A percentile compares a stretch with the other conserved stretches of the same genome.
Evolutionary conservation across 352 stramenopile genomes (phyloP).

Genomic region (Phytophthora agathidicida): DNA sequence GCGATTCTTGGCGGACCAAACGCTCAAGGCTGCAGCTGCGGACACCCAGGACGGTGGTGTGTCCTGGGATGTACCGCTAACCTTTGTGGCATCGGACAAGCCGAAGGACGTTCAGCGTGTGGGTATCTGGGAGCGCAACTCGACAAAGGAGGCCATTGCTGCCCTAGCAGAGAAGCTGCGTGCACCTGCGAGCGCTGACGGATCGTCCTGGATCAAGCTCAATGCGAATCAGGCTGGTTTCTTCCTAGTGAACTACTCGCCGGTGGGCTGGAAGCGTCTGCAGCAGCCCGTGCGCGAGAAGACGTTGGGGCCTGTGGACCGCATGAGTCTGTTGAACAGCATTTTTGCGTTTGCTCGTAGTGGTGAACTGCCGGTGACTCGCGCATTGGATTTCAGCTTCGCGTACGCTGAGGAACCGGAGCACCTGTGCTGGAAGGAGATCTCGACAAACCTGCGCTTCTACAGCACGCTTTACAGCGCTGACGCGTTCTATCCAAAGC

Average conservation of each 20-base stretch:
- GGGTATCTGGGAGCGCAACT: constrained; percentile 61
- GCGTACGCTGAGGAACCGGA: constrained; percentile 69
- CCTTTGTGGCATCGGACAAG: constrained; percentile 57
- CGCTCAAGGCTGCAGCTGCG: constrained; percentile 43
- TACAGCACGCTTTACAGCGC: constrained; percentile 68
- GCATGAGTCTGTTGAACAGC: constrained; percentile 94
- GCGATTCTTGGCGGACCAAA: constrained; percentile 94
- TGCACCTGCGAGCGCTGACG: constrained; percentile 1
- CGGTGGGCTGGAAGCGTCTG: constrained; percentile 86
- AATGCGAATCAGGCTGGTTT: constrained; percentile 96
- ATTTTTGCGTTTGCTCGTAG: constrained; percentile 91
- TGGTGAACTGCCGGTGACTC: constrained; percentile 54
- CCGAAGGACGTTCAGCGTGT: constrained; percentile 56
- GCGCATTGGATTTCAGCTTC: constrained; percentile 70
- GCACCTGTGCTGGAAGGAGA: constrained; percentile 81
- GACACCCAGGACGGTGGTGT: constrained; percentile 29
- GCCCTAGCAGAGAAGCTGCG: constrained; percentile 66
- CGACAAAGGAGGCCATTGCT: constrained; percentile 22
- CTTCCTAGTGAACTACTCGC: constrained; percentile 94
- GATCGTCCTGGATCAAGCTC: constrained; percentile 93
- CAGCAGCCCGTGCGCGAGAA: constrained; percentile 62
- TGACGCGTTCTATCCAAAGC: constrained; percentile 61
- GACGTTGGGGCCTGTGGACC: constrained; percentile 82
- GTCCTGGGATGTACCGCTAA: constrained; percentile 88
- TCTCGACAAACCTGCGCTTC: constrained; percentile 66